phyloP scores from a whole-genome alignment of 2,329 filamentous ascomycete genomes.

The Cordyceps tenuipes region DNA sequence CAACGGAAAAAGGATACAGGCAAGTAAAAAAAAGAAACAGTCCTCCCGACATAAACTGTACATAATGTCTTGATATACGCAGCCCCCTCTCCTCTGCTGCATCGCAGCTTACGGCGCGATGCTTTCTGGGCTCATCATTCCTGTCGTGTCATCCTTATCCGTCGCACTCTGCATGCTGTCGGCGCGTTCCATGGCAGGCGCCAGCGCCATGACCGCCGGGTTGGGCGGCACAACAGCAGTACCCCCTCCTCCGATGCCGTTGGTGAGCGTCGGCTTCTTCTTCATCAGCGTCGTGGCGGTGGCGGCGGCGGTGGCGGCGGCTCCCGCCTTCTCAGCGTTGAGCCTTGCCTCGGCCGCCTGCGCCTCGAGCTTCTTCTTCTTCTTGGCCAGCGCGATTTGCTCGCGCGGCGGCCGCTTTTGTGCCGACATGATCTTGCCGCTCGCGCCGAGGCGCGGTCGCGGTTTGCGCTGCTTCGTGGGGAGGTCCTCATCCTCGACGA shows the following conservation, averaged over 20 bases:
- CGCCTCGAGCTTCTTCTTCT: slow-evolving; percentile 72
- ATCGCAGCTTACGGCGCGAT: slow-evolving; percentile 38
- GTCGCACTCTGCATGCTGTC: slow-evolving; percentile 55
- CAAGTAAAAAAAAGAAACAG: neutral
- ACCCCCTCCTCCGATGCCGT: slow-evolving; percentile 15
- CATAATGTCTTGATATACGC: neutral
- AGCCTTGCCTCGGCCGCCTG: slow-evolving; percentile 39
- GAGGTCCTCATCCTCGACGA: slow-evolving; percentile 91
- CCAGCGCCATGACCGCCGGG: slow-evolving; percentile 31
- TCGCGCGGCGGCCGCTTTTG: slow-evolving; percentile 76
- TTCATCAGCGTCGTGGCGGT: slow-evolving; percentile 35
- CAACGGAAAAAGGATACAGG: neutral
- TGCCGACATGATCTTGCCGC: slow-evolving; percentile 78
- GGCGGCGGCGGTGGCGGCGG: slow-evolving; percentile 25
- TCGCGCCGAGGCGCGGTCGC: slow-evolving; percentile 56
- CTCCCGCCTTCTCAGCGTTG: slow-evolving; percentile 27
- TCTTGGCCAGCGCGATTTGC: slow-evolving; percentile 75
- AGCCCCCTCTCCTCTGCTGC: neutral
- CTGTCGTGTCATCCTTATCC: slow-evolving; percentile 59
- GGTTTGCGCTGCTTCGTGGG: slow-evolving; percentile 82
- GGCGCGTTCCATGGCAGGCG: slow-evolving; percentile 47
- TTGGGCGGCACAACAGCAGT: slow-evolving; percentile 29
- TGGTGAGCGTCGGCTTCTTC: slow-evolving; percentile 37
- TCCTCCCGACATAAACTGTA: neutral
- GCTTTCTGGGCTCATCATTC: slow-evolving; percentile 82